These are phyloP conservation scores for Cotoneaster glaucophyllus DNA, from an alignment of 306 rosid genomes.

Conservation along the genomic window DNA sequence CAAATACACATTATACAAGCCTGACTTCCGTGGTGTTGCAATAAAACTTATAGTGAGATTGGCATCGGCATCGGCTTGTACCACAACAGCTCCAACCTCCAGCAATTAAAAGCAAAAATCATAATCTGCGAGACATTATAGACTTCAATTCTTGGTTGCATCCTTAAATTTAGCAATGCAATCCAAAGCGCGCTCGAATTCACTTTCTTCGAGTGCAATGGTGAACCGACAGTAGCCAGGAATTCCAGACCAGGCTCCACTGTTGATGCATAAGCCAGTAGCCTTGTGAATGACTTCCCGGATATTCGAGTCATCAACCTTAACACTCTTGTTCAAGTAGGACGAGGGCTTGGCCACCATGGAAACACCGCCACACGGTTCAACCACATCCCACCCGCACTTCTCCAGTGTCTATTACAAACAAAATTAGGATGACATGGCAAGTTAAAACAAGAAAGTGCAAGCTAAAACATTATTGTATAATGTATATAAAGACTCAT, in stretches of 20 bases:
- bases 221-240: conserved; percentile 92
- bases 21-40: neutral
- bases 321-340: conserved; percentile 55
- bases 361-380: conserved; percentile 69
- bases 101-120: neutral
- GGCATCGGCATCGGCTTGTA: neutral
- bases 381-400: conserved; percentile 85
- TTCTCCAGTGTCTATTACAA: conserved; percentile 54
- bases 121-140: neutral
- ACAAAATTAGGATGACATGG: conserved; percentile 4
- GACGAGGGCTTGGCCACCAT: conserved; percentile 84
- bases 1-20: neutral
- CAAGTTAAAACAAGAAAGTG: neutral
- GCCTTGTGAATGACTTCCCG: conserved; percentile 58
- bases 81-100: neutral
- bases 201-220: conserved; percentile 71
- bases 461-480: neutral
- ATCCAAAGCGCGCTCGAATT: conserved; percentile 69
- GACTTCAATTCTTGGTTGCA: conserved; percentile 22
- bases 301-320: conserved; percentile 60
- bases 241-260: conserved; percentile 91
- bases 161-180: conserved; percentile 58
- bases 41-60: neutral
- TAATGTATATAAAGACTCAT: neutral
- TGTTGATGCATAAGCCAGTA: conserved; percentile 89